Evolutionary conservation across 1,284 basidiomycete species (phyloP), one percentile per base, ranked within the genome.

Genomic region (Cutaneotrichosporon mucoides): DNA sequence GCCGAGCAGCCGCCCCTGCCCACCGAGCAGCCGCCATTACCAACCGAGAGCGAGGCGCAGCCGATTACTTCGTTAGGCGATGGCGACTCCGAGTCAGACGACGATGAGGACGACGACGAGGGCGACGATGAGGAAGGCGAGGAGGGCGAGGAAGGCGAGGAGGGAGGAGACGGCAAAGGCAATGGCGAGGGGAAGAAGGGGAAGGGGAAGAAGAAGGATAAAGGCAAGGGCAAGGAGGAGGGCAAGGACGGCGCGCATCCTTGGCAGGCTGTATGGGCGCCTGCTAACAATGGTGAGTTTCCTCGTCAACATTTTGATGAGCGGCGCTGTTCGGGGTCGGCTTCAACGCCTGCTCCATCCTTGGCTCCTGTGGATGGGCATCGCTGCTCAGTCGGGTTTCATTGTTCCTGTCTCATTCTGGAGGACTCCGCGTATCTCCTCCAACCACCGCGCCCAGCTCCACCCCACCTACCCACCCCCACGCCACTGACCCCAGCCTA

Each of bases 231-330:
- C 45, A 56, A 63, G 9, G 62, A 57, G 11, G 66, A 67, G 24
- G 60, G 55, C 11, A 67, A 66, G 59, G 64, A 56, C 15, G 35
- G 34, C 12, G 43, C 60, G 7, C 68, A 70, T 46, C 63, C 69
- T 1, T 93, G 91, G 91, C 90, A 92, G 76, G 90, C 91, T 34
- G 84, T 94, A 43, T 93, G 84, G 81, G 86, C 90, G 1, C 84
- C 89, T 0, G 82, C 86, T 61, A 85, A 89, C 79, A 88, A 85
- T 76, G 77, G 76, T 77, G 37, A 62, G 75, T n/a, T n/a, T n/a
- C n/a, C n/a, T n/a, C n/a, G n/a, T n/a, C n/a, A n/a, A n/a, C n/a
- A n/a, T n/a, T n/a, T n/a, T n/a, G n/a, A n/a, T n/a, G n/a, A n/a
- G n/a, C n/a, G n/a, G n/a, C n/a, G n/a, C n/a, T n/a, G n/a, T n/a